A percentile compares a stretch with the other conserved stretches of the same genome.
Evolutionary conservation across 2,329 filamentous ascomycete species (phyloP).

Genomic region (Fonsecaea pedrosoi): DNA sequence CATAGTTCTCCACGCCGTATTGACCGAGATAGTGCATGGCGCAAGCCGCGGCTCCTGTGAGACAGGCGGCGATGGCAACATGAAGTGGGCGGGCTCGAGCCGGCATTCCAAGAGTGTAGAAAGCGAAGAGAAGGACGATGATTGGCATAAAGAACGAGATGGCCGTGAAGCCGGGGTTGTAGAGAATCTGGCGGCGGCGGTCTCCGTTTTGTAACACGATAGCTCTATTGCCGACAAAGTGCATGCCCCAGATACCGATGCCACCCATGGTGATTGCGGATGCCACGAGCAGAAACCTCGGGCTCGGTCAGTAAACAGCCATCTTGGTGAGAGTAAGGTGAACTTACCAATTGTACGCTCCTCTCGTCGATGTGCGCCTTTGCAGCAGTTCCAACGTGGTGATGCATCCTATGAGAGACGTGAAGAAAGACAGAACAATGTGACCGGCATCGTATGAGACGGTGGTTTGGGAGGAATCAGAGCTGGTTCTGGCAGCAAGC

Average conservation of each 20-base stretch:
- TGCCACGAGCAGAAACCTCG: constrained; percentile 67
- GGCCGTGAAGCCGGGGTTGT: constrained; percentile 73
- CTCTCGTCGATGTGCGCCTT: constrained; percentile 71
- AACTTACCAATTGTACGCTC: constrained; percentile 71
- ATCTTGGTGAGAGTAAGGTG: neutral
- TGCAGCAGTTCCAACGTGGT: constrained; percentile 85
- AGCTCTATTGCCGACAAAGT: constrained; percentile 79
- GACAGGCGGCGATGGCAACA: constrained; percentile 67
- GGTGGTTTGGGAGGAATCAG: constrained; percentile 11
- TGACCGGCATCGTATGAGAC: constrained; percentile 30
- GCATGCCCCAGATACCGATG: constrained; percentile 78
- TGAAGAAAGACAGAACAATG: constrained; percentile 70
- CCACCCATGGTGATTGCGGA: constrained; percentile 75
- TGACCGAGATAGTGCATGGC: constrained; percentile 92
- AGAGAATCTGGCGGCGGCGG: constrained; percentile 71
- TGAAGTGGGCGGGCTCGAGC: constrained; percentile 65
- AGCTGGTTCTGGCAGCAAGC: constrained; percentile 1
- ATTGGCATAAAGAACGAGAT: constrained; percentile 83
- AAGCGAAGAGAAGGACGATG: constrained; percentile 73
- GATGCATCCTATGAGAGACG: constrained; percentile 76
- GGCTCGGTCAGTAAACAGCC: neutral
- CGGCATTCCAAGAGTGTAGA: constrained; percentile 70
- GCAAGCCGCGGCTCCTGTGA: constrained; percentile 77
- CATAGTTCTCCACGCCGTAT: constrained; percentile 79
- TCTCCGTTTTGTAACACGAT: constrained; percentile 72